Base-by-base conservation (phyloP, 495 filamentous ascomycete genomes). In the Lophiostoma macrostomum region DNA sequence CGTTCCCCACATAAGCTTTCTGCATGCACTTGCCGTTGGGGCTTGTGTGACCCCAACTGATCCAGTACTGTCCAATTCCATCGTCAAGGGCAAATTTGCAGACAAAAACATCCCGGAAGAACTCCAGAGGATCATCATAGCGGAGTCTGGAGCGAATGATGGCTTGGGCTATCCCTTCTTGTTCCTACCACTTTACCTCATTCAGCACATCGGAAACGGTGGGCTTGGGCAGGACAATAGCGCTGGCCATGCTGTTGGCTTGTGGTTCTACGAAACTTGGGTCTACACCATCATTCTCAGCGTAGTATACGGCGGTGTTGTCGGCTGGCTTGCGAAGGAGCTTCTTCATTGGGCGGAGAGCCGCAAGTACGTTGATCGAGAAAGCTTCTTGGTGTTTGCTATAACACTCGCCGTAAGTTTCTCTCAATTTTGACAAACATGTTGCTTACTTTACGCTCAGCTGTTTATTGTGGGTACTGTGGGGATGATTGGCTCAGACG, bases 121-220 rank as follows among this genome's bases (percentile, higher is more conserved):
- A 13, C 67, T 96, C 56, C 89, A 94, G 73, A 80, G 82, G 48
- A 89, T 96, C 50, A 91, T 96, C 58, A 80, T 91, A 43, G 90
- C 90, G 0, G 90, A 97, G 71, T 89, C 85, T 0, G 91, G 91
- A 2, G 87, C 89, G 3, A 96, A 95, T 66, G 90, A 96, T 67
- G 90, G 91, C 0, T 77, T 97, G n/a, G 90, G 91, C 0, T 94
- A 94, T 61, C 91, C 90, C 0, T 96, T 94, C 60, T 72, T 96
- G 19, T 95, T 90, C 72, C 75, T 95, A 42, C 82, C 85, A 1
- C 72, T 97, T 39, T 95, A 91, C 65, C 64, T 95, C 29, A 80
- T 94, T 60, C 86, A 91, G 69, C 91, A 87, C 60, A 74, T 73
- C 3, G 80, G 79, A 1, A 73, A 78, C 59, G 74, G 74, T 43